Evolutionary conservation across 2,329 filamentous ascomycete species (phyloP).

Genomic region (Clathrospora elynae): DNA sequence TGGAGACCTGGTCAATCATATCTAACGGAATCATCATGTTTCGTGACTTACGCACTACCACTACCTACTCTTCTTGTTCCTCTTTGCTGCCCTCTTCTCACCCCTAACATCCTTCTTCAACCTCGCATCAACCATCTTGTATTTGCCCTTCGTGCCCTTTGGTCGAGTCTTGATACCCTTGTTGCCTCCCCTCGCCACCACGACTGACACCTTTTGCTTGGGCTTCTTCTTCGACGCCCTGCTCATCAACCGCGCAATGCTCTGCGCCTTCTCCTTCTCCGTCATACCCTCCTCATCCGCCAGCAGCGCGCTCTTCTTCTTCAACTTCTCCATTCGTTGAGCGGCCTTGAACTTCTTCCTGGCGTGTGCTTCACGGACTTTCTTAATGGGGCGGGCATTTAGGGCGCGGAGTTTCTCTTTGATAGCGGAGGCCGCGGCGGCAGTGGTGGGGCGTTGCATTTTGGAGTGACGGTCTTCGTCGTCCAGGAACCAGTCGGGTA

Average conservation of each 20-base stretch:
- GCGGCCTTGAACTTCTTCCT: conserved; percentile 97
- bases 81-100: conserved; percentile 80
- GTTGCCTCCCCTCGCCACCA: conserved; percentile 85
- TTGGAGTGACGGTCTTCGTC: conserved; percentile 86
- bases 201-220: conserved; percentile 79
- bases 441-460: conserved; percentile 84
- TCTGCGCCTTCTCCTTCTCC: conserved; percentile 92
- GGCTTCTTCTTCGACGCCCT: conserved; percentile 86
- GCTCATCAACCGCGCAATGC: conserved; percentile 79
- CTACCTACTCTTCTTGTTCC: conserved; percentile 64
- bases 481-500: conserved; percentile 98
- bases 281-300: conserved; percentile 89
- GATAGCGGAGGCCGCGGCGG: conserved; percentile 87
- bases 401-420: conserved; percentile 91
- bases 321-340: conserved; percentile 87
- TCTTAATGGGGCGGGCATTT: conserved; percentile 97
- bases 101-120: conserved; percentile 96
- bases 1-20: no score
- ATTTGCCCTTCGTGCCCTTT: conserved; percentile 90
- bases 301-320: conserved; percentile 93
- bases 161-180: conserved; percentile 84
- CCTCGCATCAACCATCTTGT: conserved; percentile 94
- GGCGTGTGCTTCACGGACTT: conserved; percentile 94
- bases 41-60: no score
- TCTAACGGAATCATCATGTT: no score